Conservation (phyloP, 2,329 filamentous ascomycete species). For the Fusarium tricinctum region DNA sequence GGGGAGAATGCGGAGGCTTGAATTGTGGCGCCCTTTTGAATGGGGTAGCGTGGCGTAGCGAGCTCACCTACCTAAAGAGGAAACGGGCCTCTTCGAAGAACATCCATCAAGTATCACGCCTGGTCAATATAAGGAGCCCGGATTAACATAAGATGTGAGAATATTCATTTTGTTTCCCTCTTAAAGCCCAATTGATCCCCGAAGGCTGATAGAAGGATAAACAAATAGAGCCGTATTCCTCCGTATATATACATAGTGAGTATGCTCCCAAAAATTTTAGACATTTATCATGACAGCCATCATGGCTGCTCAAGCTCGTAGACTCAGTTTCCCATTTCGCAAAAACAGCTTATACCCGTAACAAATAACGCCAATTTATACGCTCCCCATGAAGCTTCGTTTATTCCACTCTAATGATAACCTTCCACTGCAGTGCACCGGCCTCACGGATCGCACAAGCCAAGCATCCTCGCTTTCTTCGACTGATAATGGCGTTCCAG, state of each 20-base stretch:
- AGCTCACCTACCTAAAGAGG: conserved; percentile 36
- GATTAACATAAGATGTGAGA: background rate
- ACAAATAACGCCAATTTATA: conserved; percentile 30
- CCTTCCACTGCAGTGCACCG: conserved; percentile 75
- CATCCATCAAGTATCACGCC: background rate
- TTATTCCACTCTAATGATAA: conserved; percentile 73
- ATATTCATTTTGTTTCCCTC: background rate
- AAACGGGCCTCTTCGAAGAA: conserved; percentile 2
- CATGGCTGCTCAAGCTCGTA: conserved; percentile 11
- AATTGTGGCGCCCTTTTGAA: conserved; percentile 23
- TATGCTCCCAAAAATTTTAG: conserved; percentile 14
- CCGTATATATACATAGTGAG: conserved; percentile 21
- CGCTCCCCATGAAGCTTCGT: conserved; percentile 6
- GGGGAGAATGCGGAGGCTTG: conserved; percentile 21
- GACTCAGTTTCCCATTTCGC: background rate
- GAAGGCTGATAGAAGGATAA: background rate
- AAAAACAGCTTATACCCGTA: conserved; percentile 9
- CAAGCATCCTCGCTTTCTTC: conserved; percentile 76
- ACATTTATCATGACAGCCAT: conserved; percentile 24
- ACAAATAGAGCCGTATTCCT: background rate
- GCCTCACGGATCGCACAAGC: conserved; percentile 82
- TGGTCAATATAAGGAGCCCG: background rate
- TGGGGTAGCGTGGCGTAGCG: conserved; percentile 35
- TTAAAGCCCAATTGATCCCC: background rate
- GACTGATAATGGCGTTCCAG: conserved; percentile 79